These are phyloP conservation scores for Diaporthe longicolla DNA, from an alignment of 2,329 filamentous ascomycete species.

Conservation along the genomic window DNA sequence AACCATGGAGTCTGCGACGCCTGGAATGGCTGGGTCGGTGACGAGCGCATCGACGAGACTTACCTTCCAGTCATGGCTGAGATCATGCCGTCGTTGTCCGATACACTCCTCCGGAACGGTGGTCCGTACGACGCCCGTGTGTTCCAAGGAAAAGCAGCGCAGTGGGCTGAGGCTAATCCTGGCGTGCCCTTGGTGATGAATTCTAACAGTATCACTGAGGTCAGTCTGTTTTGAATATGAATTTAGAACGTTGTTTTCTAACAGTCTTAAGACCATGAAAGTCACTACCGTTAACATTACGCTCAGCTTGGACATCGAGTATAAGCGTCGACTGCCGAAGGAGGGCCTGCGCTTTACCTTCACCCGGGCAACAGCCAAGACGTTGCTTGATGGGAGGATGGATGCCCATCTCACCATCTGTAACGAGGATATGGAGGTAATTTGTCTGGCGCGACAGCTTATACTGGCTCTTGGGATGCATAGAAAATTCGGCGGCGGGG, in stretches of 20 bases:
- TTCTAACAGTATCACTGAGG: background rate
- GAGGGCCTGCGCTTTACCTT: slow-evolving; percentile 46
- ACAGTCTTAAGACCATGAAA: slow-evolving; percentile 41
- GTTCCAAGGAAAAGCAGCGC: background rate
- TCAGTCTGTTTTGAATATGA: background rate
- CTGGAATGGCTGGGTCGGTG: background rate
- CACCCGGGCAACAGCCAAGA: slow-evolving; percentile 43
- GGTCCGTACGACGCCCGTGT: background rate
- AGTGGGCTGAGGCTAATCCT: background rate
- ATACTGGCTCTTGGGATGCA: slow-evolving; percentile 45
- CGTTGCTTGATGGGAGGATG: slow-evolving; percentile 47
- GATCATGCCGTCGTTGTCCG: background rate
- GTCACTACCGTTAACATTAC: slow-evolving; percentile 44
- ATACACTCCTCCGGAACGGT: background rate
- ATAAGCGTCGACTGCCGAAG: slow-evolving; percentile 46
- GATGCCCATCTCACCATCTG: slow-evolving; percentile 46
- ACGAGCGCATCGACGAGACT: background rate
- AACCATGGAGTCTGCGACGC: background rate
- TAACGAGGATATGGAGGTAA: slow-evolving; percentile 45
- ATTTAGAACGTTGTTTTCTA: background rate
- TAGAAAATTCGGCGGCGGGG: slow-evolving; percentile 43
- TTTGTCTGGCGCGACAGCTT: slow-evolving; percentile 44
- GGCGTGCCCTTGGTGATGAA: background rate
- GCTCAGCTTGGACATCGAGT: slow-evolving; percentile 48
- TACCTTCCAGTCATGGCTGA: background rate